Base-by-base conservation (phyloP, 2,329 filamentous ascomycete genomes). In the Aplosporella prunicola region DNA sequence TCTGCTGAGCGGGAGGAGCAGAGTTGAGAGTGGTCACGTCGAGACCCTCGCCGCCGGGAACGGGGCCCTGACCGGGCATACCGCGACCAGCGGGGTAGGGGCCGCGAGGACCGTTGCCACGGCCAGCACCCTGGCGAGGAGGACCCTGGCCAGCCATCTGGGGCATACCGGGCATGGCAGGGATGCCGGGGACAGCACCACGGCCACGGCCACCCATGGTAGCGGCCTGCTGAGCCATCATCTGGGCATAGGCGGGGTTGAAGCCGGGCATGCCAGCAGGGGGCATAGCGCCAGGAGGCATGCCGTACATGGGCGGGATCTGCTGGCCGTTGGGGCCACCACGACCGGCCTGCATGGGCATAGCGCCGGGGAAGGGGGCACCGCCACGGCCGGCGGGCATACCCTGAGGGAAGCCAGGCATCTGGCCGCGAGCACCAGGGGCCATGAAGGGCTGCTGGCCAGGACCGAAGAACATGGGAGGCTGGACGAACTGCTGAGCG, bases 391-490 rank as follows among this genome's bases (percentile, higher is more conserved):
- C 82, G 49, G 80, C 79, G 41, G 83, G 81, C 55, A 76, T 71
- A 44, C 55, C 64, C 43, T 68, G 68, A 55, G 72, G 67, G 67
- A 78, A 79, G n/a, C n/a, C n/a, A 31, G 72, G 70, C 62, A 78
- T 69, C 49, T 74, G 73, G 45, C 73, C 74, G 57, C 74, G 74
- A 54, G 69, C 71, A 44, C 59, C 67, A 43, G 65, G 66, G 46
- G 73, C 66, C 62, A 76, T 71, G 47, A 57, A 52, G 46, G 80
- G 78, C 68, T 86, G 77, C 65, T 86, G 78, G 35, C 83, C 83
- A 47, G 85, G 82, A 45, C 80, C 82, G 61, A 93, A 93, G 74
- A 91, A 96, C 68, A 96, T 87, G 47, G 83, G 80, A 41, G 85
- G 79, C 61, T 85, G 84, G 74, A 93, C 89, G 73, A 74, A 86